phyloP scores from a whole-genome alignment of 1,284 basidiomycete species.

The Ganoderma leucocontextum region DNA sequence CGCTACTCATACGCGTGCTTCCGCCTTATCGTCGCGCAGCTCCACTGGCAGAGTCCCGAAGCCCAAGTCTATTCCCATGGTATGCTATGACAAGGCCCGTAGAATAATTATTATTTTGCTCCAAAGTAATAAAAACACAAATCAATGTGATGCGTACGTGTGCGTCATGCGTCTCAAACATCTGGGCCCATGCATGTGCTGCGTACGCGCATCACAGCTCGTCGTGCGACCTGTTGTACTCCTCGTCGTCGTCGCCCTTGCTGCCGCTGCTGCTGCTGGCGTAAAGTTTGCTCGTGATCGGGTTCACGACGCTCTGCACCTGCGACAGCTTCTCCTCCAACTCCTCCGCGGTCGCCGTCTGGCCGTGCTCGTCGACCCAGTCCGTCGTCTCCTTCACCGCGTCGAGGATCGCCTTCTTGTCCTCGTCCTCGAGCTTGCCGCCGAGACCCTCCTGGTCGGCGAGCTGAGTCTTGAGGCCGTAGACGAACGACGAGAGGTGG shows the following conservation, averaged over 20 bases:
- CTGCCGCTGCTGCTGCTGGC: slow-evolving; percentile 49
- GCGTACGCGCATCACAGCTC: slow-evolving; percentile 57
- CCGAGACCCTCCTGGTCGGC: slow-evolving; percentile 90
- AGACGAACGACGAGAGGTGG: slow-evolving; percentile 79
- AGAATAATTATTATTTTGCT: slow-evolving; percentile 33
- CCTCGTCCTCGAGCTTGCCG: slow-evolving; percentile 86
- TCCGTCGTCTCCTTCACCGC: slow-evolving; percentile 90
- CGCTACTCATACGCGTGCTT: too few relatives aligned
- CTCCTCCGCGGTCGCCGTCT: slow-evolving; percentile 83
- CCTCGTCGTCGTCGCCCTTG: slow-evolving; percentile 62
- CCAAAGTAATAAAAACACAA: slow-evolving; percentile 35
- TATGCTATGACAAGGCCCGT: slow-evolving; percentile 35
- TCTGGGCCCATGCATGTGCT: too few relatives aligned
- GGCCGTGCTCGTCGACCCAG: slow-evolving; percentile 90
- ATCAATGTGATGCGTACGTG: slow-evolving; percentile 17
- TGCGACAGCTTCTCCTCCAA: slow-evolving; percentile 88
- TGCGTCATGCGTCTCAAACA: slow-evolving; percentile 7
- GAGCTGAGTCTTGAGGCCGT: slow-evolving; percentile 87
- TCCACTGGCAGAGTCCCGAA: slow-evolving; percentile 4
- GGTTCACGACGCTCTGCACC: slow-evolving; percentile 67
- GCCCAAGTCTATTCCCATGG: slow-evolving; percentile 33
- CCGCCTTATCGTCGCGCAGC: too few relatives aligned
- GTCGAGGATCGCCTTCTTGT: slow-evolving; percentile 89
- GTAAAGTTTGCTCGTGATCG: slow-evolving; percentile 84
- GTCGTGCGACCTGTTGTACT: slow-evolving; percentile 64